Percentiles rank a stretch among this genome's conserved stretches.
Conservation (phyloP, 2,329 filamentous ascomycete species). For the Tolypocladium album region DNA sequence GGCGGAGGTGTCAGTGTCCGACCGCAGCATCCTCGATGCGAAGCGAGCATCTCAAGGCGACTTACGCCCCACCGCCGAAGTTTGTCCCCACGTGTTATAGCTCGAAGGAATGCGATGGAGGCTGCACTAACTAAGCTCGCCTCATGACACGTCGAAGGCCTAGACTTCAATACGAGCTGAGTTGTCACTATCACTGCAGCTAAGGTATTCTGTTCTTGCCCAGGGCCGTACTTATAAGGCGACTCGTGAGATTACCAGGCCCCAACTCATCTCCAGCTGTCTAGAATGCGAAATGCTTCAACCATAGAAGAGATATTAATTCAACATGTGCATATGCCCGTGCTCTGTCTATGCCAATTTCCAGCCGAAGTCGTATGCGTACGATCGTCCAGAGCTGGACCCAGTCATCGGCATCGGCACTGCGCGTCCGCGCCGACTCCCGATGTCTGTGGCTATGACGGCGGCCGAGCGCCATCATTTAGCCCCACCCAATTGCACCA, state of each 20-base stretch:
- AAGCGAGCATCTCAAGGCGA: background rate
- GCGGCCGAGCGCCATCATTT: too few relatives aligned
- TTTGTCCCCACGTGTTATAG: background rate
- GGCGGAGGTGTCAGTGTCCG: background rate
- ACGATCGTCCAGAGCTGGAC: background rate
- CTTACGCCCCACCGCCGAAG: background rate
- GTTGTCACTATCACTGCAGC: too few relatives aligned
- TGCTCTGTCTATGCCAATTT: background rate
- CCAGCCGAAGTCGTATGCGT: background rate
- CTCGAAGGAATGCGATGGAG: background rate
- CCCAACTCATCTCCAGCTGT: too few relatives aligned
- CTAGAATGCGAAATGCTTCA: too few relatives aligned
- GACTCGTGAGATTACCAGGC: too few relatives aligned
- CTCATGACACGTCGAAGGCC: too few relatives aligned
- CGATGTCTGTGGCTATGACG: background rate
- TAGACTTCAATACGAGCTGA: too few relatives aligned
- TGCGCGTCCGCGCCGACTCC: background rate
- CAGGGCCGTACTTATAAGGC: too few relatives aligned
- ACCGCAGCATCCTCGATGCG: background rate
- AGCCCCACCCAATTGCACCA: background rate
- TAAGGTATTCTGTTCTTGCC: too few relatives aligned
- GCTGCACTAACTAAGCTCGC: too few relatives aligned
- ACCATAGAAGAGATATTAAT: background rate
- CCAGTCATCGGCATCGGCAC: background rate
- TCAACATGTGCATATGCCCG: background rate